Evolutionary conservation across 352 stramenopile species (phyloP).

Genomic region (Phytophthora palmivora): DNA sequence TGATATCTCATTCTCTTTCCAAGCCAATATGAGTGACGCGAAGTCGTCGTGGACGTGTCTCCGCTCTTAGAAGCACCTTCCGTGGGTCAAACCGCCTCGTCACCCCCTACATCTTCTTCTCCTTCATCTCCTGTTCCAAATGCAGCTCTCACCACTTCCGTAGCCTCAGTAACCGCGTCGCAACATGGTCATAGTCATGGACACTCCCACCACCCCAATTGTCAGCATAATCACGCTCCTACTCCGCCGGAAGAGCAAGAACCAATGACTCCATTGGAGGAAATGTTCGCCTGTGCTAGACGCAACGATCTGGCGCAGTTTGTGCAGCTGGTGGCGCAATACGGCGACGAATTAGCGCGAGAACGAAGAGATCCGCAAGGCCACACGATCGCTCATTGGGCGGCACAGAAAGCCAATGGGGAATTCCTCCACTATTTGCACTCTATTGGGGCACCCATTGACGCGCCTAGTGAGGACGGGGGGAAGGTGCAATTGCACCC

Average conservation of each 20-base stretch:
- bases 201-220: constrained; percentile 24
- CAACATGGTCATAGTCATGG: constrained; percentile 33
- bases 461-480: constrained; percentile 57
- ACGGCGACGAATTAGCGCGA: constrained; percentile 48
- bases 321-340: constrained; percentile 51
- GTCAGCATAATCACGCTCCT: constrained; percentile 21
- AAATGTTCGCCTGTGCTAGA: constrained; percentile 73
- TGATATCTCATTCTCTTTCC: too few relatives aligned
- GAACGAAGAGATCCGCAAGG: constrained; percentile 59
- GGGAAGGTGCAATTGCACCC: constrained; percentile 69
- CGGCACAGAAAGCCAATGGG: constrained; percentile 57
- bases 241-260: constrained; percentile 13
- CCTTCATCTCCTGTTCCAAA: constrained; percentile 4
- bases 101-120: constrained; percentile 2
- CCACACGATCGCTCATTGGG: constrained; percentile 80
- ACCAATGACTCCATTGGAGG: constrained; percentile 54
- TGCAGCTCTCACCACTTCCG: not conserved
- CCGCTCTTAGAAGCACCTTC: constrained; percentile 18
- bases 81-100: not conserved
- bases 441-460: constrained; percentile 52
- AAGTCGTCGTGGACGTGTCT: constrained; percentile 36
- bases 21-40: constrained; percentile 25
- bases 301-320: constrained; percentile 64
- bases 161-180: constrained; percentile 5
- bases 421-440: constrained; percentile 70